Conservation (phyloP, 2,329 filamentous ascomycete genomes). For the Hymenoscyphus salicellus region DNA sequence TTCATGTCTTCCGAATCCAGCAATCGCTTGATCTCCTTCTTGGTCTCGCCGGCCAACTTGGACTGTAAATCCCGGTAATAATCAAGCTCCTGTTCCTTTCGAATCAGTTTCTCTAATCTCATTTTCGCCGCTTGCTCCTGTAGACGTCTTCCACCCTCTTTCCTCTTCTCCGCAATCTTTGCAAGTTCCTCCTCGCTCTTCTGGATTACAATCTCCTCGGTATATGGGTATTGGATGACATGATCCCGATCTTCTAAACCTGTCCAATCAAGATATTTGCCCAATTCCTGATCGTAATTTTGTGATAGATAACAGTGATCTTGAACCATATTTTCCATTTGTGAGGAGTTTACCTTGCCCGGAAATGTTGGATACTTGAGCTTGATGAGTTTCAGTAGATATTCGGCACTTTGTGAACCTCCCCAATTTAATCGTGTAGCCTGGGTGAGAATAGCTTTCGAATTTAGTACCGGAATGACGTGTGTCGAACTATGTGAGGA, state of each 20-base stretch:
- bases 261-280: conserved; percentile 80
- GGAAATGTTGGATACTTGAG: conserved; percentile 91
- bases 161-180: conserved; percentile 85
- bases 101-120: conserved; percentile 89
- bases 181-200: conserved; percentile 95
- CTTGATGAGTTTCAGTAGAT: conserved; percentile 81
- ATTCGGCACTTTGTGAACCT: conserved; percentile 84
- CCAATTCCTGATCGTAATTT: conserved; percentile 77
- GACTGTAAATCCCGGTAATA: conserved; percentile 84
- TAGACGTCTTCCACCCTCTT: conserved; percentile 84
- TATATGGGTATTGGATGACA: conserved; percentile 89
- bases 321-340: conserved; percentile 81
- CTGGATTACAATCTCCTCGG: conserved; percentile 82
- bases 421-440: conserved; percentile 94
- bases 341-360: conserved; percentile 78
- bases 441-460: conserved; percentile 78
- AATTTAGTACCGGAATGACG: conserved; percentile 86
- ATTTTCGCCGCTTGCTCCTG: conserved; percentile 98
- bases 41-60: conserved; percentile 70
- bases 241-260: conserved; percentile 85
- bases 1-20: conserved; percentile 90
- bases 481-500: conserved; percentile 94
- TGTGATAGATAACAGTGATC: conserved; percentile 88
- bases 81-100: conserved; percentile 91
- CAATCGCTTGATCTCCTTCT: conserved; percentile 84